These are phyloP conservation scores for Globisporangium parvum DNA, from an alignment of 352 stramenopile species.

Conservation along the genomic window DNA sequence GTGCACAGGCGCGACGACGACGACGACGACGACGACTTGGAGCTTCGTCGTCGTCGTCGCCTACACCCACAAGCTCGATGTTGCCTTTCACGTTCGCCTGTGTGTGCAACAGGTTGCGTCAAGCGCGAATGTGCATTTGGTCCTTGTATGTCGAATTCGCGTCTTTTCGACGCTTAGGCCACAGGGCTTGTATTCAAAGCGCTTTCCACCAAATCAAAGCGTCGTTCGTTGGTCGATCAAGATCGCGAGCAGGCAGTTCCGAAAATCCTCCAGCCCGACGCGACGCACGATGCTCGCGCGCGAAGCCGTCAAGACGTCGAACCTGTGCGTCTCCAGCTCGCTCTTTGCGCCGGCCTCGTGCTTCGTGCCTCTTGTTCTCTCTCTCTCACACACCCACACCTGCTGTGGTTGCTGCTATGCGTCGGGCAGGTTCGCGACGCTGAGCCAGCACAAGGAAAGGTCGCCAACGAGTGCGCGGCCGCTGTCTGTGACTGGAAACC, in stretches of 20 bases:
- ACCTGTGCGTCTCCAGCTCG: constrained; percentile 19
- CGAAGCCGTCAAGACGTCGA: constrained; percentile 32
- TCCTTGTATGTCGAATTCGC: background rate
- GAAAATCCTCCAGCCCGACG: background rate
- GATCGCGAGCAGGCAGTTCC: background rate
- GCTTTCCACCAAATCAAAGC: background rate
- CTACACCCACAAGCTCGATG: background rate
- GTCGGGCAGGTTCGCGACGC: constrained; percentile 6
- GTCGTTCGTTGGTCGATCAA: background rate
- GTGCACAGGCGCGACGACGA: too few relatives aligned
- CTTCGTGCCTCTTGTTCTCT: too few relatives aligned
- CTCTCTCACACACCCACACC: background rate
- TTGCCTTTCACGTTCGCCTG: too few relatives aligned
- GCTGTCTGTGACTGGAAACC: background rate
- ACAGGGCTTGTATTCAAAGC: background rate
- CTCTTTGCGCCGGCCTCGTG: background rate
- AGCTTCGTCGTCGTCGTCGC: background rate
- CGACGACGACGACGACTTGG: background rate
- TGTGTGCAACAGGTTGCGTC: too few relatives aligned
- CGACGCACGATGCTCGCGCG: constrained; percentile 19
- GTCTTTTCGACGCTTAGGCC: background rate
- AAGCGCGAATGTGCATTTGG: background rate
- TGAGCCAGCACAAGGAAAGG: constrained; percentile 7
- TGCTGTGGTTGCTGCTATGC: background rate
- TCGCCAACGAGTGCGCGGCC: constrained; percentile 1